These are phyloP conservation scores for Herpetomonas tarakana DNA, from an alignment of 208 protist species.

Conservation along the genomic window DNA sequence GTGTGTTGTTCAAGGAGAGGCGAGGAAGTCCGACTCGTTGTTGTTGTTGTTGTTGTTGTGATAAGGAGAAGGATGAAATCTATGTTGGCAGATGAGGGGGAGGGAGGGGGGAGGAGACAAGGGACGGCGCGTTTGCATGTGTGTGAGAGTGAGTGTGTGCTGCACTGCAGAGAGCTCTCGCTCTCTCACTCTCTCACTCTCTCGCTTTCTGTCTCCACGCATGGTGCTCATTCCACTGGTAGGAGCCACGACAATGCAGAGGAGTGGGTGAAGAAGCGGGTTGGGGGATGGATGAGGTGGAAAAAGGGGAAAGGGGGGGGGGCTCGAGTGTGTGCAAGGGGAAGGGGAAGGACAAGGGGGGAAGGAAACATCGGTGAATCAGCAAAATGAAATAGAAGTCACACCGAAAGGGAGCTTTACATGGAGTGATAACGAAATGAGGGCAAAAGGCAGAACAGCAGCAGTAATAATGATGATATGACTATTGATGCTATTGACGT, in stretches of 20 bases:
- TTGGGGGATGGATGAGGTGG: conserved; percentile 1
- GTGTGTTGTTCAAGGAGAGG: conserved; percentile 8
- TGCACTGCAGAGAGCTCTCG: too few species aligned
- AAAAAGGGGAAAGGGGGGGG: neutral
- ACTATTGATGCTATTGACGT: neutral
- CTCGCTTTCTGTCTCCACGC: too few species aligned
- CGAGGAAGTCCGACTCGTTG: neutral
- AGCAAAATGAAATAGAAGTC: conserved; percentile 1
- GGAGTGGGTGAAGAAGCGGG: neutral
- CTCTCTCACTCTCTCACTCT: too few species aligned
- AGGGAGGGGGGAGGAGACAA: too few species aligned
- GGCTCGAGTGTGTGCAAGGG: neutral
- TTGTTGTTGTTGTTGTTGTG: conserved; percentile 9
- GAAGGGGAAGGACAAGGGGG: conserved; percentile 5
- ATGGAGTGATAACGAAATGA: neutral
- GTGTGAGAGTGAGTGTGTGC: too few species aligned
- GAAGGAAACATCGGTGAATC: neutral
- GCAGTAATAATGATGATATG: neutral
- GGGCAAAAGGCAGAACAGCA: conserved; percentile 3
- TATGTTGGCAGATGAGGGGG: neutral
- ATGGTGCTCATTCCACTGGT: too few species aligned
- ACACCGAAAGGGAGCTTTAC: conserved; percentile 3
- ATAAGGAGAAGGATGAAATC: conserved; percentile 8
- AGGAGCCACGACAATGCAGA: too few species aligned
- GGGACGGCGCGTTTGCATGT: too few species aligned